phyloP scores from a whole-genome alignment of 805 yeast genomes.

The Metschnikowia gelsemii region DNA sequence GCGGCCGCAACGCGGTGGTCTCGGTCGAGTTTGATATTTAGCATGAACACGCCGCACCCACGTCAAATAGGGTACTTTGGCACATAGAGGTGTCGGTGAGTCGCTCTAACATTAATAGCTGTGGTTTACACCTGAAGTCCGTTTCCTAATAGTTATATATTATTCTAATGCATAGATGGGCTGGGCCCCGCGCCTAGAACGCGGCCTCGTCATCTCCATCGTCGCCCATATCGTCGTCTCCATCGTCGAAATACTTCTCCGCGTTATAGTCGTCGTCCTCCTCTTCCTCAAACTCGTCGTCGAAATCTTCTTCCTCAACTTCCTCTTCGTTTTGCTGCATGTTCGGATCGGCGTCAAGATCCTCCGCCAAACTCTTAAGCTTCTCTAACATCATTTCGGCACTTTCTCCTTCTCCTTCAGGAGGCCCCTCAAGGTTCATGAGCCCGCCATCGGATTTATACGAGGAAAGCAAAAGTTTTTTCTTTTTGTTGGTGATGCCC shows the following conservation, averaged over 20 bases:
- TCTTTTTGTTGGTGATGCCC: slow-evolving; percentile 58
- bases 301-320: slow-evolving; percentile 51
- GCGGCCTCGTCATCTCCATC: slow-evolving; percentile 74
- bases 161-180: too few relatives aligned
- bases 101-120: neutral
- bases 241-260: slow-evolving; percentile 73
- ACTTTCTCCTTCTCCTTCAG: slow-evolving; percentile 31
- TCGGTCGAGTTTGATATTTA: slow-evolving; percentile 34
- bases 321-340: slow-evolving; percentile 43
- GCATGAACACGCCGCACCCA: too few relatives aligned
- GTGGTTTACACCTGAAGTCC: neutral
- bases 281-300: slow-evolving; percentile 69
- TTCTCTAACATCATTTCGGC: slow-evolving; percentile 43
- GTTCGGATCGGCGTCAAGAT: slow-evolving; percentile 40
- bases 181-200: slow-evolving; percentile 44
- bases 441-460: slow-evolving; percentile 41
- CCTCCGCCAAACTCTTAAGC: slow-evolving; percentile 43
- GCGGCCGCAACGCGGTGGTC: slow-evolving; percentile 67
- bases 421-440: slow-evolving; percentile 30
- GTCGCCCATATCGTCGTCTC: slow-evolving; percentile 61
- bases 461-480: slow-evolving; percentile 45
- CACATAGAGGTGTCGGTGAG: neutral
- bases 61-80: too few relatives aligned
- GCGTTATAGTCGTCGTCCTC: slow-evolving; percentile 81
- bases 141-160: slow-evolving; percentile 1